Conservation (phyloP, 2,329 filamentous ascomycete species). For the Alternaria gaisen region DNA sequence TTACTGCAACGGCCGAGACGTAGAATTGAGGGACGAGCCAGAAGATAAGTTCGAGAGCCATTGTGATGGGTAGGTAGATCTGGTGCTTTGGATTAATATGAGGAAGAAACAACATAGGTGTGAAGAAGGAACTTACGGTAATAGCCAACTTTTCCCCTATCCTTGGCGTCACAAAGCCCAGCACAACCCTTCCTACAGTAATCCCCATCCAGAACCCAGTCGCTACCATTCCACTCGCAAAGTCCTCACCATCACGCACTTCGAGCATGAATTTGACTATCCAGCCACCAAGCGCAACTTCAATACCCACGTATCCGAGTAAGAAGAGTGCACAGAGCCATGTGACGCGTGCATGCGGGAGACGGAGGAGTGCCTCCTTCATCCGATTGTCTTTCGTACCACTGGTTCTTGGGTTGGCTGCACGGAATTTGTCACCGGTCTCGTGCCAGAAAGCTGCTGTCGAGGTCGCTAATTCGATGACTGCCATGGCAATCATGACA, state of each 20-base stretch:
- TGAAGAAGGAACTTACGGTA: conserved; percentile 41
- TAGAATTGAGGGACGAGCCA: conserved; percentile 83
- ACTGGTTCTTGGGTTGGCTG: conserved; percentile 56
- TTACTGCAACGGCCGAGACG: conserved; percentile 75
- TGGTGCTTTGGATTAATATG: conserved; percentile 18
- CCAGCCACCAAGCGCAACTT: conserved; percentile 82
- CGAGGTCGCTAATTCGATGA: conserved; percentile 64
- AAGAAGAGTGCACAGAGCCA: conserved; percentile 80
- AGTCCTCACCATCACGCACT: conserved; percentile 72
- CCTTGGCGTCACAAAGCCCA: conserved; percentile 79
- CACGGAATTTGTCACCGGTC: conserved; percentile 66
- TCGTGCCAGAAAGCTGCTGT: conserved; percentile 70
- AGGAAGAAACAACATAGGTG: neutral
- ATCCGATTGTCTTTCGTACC: conserved; percentile 59
- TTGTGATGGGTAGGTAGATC: conserved; percentile 71
- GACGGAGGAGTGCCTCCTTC: conserved; percentile 59
- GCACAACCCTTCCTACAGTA: conserved; percentile 73
- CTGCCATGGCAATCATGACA: conserved; percentile 70
- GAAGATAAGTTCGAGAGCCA: conserved; percentile 75
- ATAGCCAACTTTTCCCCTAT: conserved; percentile 73
- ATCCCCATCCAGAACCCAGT: conserved; percentile 88
- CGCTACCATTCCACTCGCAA: conserved; percentile 76
- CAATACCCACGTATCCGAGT: conserved; percentile 79
- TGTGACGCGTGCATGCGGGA: conserved; percentile 64
- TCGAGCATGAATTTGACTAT: conserved; percentile 84